Evolutionary conservation across 2,329 filamentous ascomycete species (phyloP).

Genomic region (Pyrenophora tritici-repentis): DNA sequence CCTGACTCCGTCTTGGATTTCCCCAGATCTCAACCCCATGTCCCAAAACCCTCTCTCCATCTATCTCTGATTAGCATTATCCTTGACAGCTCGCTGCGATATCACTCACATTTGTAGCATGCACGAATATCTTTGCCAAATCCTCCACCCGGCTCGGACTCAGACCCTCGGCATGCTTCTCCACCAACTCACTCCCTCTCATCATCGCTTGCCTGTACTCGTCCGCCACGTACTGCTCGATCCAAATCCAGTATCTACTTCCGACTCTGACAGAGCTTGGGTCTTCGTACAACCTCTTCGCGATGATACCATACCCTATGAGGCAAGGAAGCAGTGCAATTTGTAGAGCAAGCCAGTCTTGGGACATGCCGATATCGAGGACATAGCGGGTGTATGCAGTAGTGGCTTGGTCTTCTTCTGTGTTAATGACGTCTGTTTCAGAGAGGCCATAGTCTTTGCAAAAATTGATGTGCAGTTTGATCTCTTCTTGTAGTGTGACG

Average conservation of each 20-base stretch:
- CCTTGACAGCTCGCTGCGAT: background rate
- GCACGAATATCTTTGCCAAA: constrained; percentile 80
- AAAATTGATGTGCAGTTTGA: constrained; percentile 79
- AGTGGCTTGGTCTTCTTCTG: constrained; percentile 79
- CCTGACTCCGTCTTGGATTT: background rate
- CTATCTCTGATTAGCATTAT: constrained; percentile 47
- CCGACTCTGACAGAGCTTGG: constrained; percentile 63
- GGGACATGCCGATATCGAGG: constrained; percentile 82
- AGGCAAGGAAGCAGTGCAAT: constrained; percentile 84
- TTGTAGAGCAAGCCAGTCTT: constrained; percentile 87
- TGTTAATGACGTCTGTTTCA: constrained; percentile 70
- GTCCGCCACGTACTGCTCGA: constrained; percentile 82
- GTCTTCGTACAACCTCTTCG: constrained; percentile 69
- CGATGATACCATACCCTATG: constrained; percentile 85
- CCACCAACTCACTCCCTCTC: constrained; percentile 73
- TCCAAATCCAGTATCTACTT: constrained; percentile 88
- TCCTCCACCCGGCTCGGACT: constrained; percentile 79
- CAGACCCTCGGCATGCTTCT: constrained; percentile 73
- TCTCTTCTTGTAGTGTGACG: constrained; percentile 76
- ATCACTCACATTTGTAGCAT: constrained; percentile 74
- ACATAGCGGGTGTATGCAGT: constrained; percentile 83
- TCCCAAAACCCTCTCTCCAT: constrained; percentile 79
- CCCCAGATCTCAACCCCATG: constrained; percentile 58
- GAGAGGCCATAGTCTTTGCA: constrained; percentile 81
- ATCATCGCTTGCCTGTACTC: constrained; percentile 77